Percentiles rank a stretch among this genome's conserved stretches.
phyloP scores from a whole-genome alignment of 83 land plant species.

The Thuja plicata region DNA sequence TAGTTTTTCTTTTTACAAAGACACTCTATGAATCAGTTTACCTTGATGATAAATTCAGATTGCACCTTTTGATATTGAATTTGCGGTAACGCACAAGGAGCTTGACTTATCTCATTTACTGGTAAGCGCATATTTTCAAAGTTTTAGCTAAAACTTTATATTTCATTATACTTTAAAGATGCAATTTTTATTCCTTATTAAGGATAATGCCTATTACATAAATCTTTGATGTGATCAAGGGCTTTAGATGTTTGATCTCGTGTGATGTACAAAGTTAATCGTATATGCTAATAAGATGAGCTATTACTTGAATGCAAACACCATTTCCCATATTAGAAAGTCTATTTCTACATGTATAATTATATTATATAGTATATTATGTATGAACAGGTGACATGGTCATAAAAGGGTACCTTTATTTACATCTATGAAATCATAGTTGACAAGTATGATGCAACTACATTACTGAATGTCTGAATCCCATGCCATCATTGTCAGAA shows the following conservation, averaged over 20 bases:
- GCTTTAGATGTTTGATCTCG: not conserved
- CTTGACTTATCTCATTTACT: slow-evolving; percentile 96
- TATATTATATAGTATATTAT: not conserved
- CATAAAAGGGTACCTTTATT: too few relatives aligned
- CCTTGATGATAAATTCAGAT: slow-evolving; percentile 49
- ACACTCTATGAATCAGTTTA: not conserved
- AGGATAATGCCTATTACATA: not conserved
- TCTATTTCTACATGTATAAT: not conserved
- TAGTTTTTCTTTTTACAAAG: not conserved
- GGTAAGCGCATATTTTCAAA: slow-evolving; percentile 39
- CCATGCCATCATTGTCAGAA: too few relatives aligned
- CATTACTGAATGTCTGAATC: too few relatives aligned
- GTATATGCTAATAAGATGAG: too few relatives aligned
- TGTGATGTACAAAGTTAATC: not conserved
- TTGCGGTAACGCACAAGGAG: slow-evolving; percentile 98
- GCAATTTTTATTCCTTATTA: not conserved
- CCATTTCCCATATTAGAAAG: not conserved
- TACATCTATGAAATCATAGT: too few relatives aligned
- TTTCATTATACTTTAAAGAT: not conserved
- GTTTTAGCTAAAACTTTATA: not conserved
- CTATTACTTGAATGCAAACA: not conserved
- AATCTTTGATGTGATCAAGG: not conserved
- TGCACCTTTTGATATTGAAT: slow-evolving; percentile 97
- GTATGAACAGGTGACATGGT: too few relatives aligned
- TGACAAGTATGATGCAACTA: too few relatives aligned